These are phyloP conservation scores for Rhypophila decipiens DNA, from an alignment of 495 filamentous ascomycete species.

Conservation along the genomic window DNA sequence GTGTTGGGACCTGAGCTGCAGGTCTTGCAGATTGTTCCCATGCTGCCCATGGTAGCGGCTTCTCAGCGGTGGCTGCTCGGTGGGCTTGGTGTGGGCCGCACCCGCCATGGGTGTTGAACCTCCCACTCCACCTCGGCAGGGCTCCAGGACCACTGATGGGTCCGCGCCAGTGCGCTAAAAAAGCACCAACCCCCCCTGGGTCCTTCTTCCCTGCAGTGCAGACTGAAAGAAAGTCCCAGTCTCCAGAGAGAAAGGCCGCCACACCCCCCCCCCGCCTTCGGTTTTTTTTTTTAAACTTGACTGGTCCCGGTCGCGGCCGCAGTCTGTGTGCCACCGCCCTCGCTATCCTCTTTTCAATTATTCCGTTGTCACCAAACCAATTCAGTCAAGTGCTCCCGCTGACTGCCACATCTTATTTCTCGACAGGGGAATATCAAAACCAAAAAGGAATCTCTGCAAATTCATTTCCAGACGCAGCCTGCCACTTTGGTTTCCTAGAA, in stretches of 20 bases:
- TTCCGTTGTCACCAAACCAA: constrained; percentile 53
- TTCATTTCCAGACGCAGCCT: no score
- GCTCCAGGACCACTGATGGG: constrained; percentile 1
- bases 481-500: constrained; percentile 10
- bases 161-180: constrained; percentile 6
- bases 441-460: constrained; percentile 26
- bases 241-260: constrained; percentile 23
- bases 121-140: constrained; percentile 19
- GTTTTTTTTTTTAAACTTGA: constrained; percentile 43
- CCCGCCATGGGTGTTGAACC: no score
- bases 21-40: constrained; percentile 20
- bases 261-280: constrained; percentile 44
- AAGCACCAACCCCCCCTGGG: constrained; percentile 19
- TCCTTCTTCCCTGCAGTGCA: constrained; percentile 4
- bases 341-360: constrained; percentile 55
- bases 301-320: constrained; percentile 39
- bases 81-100: not conserved
- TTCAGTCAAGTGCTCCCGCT: constrained; percentile 39
- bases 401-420: constrained; percentile 34
- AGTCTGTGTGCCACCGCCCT: constrained; percentile 45
- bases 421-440: constrained; percentile 35
- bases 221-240: constrained; percentile 6
- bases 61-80: no score
- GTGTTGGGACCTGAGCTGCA: no score
- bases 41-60: no score